A percentile compares a stretch with the other conserved stretches of the same genome.
phyloP scores from a whole-genome alignment of 306 rosid genomes.

The Quillaja saponaria region DNA sequence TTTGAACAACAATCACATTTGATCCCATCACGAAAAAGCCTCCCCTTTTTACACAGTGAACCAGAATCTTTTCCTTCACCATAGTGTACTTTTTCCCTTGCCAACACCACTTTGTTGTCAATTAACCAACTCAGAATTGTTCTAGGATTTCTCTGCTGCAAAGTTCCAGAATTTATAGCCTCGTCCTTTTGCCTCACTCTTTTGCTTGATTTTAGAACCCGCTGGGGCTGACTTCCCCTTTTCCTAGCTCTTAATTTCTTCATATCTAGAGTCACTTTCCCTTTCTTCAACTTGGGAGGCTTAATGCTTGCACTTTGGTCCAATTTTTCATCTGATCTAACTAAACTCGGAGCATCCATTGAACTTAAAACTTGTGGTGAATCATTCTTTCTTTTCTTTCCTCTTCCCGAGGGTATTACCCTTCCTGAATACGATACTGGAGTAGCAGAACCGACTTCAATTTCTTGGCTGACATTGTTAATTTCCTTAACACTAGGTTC shows the following conservation, averaged over 20 bases:
- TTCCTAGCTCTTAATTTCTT: background rate
- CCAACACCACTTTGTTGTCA: conserved; percentile 27
- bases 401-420: background rate
- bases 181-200: background rate
- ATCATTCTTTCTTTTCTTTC: background rate
- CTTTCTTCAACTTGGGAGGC: background rate
- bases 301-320: too few relatives aligned
- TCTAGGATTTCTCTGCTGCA: conserved; percentile 15
- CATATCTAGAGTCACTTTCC: background rate
- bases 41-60: conserved; percentile 40
- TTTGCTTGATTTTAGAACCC: background rate
- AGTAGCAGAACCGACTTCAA: background rate
- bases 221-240: background rate
- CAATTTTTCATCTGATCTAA: too few relatives aligned
- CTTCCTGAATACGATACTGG: background rate
- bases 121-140: conserved; percentile 39
- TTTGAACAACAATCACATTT: conserved; percentile 56
- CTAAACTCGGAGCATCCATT: background rate
- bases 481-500: background rate
- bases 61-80: background rate
- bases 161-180: background rate
- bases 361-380: background rate
- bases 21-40: conserved; percentile 43
- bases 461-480: background rate
- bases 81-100: conserved; percentile 33